Percentiles rank a stretch among this genome's conserved stretches.
Evolutionary conservation across 176 grass and related monocot genomes (phyloP).

Genomic region (Otatea glauca): DNA sequence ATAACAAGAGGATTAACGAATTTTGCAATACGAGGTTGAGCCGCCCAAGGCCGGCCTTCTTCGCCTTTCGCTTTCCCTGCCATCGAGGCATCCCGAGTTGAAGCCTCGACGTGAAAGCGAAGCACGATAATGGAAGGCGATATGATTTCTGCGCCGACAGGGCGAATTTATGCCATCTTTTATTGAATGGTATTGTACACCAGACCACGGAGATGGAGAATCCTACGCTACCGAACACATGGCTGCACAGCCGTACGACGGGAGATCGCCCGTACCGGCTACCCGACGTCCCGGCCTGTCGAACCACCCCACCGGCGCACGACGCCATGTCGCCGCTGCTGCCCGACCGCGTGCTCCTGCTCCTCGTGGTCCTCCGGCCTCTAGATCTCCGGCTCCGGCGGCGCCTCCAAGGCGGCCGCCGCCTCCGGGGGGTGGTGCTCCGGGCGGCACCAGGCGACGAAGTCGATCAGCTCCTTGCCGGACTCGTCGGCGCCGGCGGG

Average conservation of each 20-base stretch:
- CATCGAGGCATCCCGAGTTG: background rate
- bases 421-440: slow-evolving; percentile 40
- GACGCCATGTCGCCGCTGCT: background rate
- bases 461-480: slow-evolving; percentile 77
- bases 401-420: slow-evolving; percentile 34
- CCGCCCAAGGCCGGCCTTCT: background rate
- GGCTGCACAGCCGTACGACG: slow-evolving; percentile 38
- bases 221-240: slow-evolving; percentile 37
- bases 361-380: background rate
- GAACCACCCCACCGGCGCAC: background rate
- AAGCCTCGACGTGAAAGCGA: background rate
- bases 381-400: slow-evolving; percentile 57
- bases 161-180: slow-evolving; percentile 36
- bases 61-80: slow-evolving; percentile 11
- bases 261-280: background rate
- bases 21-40: background rate
- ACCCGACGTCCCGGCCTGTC: background rate
- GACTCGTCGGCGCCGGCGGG: slow-evolving; percentile 50
- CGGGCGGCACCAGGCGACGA: slow-evolving; percentile 59
- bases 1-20: background rate
- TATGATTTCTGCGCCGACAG: background rate
- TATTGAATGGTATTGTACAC: slow-evolving; percentile 58
- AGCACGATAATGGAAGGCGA: background rate
- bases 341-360: background rate
- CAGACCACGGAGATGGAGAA: slow-evolving; percentile 37